Percentiles rank a stretch among this genome's conserved stretches.
Evolutionary conservation across 345 rosid species (phyloP).

Genomic region (Bretschneidera sinensis): DNA sequence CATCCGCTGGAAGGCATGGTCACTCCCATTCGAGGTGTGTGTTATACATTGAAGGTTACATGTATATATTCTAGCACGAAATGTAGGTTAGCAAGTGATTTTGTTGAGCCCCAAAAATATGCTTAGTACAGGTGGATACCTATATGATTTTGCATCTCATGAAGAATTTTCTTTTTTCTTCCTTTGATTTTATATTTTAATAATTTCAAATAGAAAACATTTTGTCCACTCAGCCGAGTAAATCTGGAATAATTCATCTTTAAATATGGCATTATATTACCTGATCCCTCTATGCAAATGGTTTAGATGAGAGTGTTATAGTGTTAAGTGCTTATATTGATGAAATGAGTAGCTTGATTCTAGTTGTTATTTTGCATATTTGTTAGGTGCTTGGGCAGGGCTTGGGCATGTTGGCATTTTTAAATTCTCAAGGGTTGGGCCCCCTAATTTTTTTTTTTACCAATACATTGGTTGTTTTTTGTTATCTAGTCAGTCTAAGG

Average conservation of each 20-base stretch:
- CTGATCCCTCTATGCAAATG: neutral
- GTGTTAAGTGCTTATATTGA: neutral
- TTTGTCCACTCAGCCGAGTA: conserved; percentile 1
- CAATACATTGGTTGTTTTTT: neutral
- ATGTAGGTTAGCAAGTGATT: conserved; percentile 28
- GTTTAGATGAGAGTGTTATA: neutral
- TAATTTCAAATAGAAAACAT: conserved; percentile 19
- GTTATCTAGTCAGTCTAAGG: neutral
- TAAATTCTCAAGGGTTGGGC: neutral
- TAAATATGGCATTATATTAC: neutral
- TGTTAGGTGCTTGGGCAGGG: neutral
- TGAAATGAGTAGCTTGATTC: neutral
- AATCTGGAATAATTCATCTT: neutral
- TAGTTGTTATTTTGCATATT: neutral
- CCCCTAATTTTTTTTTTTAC: neutral
- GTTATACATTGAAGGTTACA: conserved; percentile 16
- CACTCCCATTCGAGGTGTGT: conserved; percentile 14
- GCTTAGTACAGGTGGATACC: conserved; percentile 19
- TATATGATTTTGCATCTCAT: conserved; percentile 15
- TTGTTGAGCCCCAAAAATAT: conserved; percentile 15
- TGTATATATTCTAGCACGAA: conserved; percentile 29
- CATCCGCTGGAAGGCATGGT: conserved; percentile 6
- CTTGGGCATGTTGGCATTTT: neutral
- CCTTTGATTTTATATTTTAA: neutral
- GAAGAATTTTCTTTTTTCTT: neutral